Conservation (phyloP, 2,329 filamentous ascomycete genomes). For the Diplodia seriata region DNA sequence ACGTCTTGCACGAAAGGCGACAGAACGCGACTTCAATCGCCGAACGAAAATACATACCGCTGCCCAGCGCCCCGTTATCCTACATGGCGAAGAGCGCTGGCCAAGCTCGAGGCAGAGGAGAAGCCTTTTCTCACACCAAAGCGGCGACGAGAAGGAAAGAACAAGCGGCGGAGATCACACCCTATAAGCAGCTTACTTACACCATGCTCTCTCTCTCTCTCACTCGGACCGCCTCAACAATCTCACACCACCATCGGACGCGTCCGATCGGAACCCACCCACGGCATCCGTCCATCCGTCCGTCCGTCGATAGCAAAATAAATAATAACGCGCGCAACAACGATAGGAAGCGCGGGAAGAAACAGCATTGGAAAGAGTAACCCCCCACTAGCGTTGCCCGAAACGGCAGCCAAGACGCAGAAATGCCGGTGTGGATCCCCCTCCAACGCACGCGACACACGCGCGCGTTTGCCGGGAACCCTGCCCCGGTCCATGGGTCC, state of each 20-base stretch:
- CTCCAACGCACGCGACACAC: neutral
- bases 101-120: neutral
- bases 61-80: neutral
- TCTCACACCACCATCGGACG: neutral
- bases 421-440: constrained; percentile 4
- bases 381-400: neutral
- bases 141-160: neutral
- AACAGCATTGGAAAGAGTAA: neutral
- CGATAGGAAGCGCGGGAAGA: neutral
- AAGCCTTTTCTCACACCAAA: neutral
- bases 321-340: too few species aligned
- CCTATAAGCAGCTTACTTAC: neutral
- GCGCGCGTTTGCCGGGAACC: neutral
- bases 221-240: neutral
- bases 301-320: neutral
- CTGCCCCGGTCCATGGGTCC: neutral
- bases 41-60: too few species aligned
- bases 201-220: neutral
- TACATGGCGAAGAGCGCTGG: neutral
- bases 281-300: neutral
- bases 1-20: too few species aligned
- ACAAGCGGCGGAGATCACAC: neutral
- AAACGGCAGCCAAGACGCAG: constrained; percentile 1
- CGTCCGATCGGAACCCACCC: neutral
- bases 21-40: too few species aligned